phyloP scores from a whole-genome alignment of 2,329 filamentous ascomycete genomes.

The Sporothrix pseudoabietina region DNA sequence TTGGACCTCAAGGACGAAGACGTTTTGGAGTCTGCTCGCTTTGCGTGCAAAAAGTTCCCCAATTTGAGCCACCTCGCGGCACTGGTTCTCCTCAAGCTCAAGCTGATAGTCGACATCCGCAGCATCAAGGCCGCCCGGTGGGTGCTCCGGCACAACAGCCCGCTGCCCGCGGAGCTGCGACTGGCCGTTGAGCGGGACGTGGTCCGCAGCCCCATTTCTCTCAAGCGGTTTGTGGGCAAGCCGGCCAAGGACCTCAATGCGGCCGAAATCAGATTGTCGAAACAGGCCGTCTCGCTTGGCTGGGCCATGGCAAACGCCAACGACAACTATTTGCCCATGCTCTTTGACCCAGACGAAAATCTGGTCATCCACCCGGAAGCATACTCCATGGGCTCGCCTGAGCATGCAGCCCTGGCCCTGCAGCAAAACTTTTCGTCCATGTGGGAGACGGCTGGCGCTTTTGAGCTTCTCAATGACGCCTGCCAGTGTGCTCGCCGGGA shows the following conservation, averaged over 20 bases:
- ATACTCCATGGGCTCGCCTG: constrained; percentile 26
- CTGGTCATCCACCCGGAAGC: background rate
- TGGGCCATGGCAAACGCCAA: background rate
- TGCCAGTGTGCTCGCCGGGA: constrained; percentile 26
- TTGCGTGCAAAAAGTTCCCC: background rate
- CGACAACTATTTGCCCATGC: background rate
- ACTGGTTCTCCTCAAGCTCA: constrained; percentile 38
- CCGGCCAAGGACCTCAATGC: constrained; percentile 18
- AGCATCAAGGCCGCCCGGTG: constrained; percentile 36
- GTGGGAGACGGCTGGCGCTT: constrained; percentile 36
- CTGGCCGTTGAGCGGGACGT: constrained; percentile 34
- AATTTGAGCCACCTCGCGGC: constrained; percentile 28
- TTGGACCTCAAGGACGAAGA: constrained; percentile 46
- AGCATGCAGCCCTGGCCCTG: constrained; percentile 34
- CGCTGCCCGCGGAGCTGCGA: constrained; percentile 35
- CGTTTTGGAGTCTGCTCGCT: constrained; percentile 43
- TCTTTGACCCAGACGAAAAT: constrained; percentile 14
- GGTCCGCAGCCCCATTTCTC: constrained; percentile 37
- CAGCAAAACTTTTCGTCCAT: constrained; percentile 35
- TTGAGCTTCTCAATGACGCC: constrained; percentile 36
- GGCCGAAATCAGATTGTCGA: background rate
- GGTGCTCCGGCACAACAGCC: constrained; percentile 26
- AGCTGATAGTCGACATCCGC: constrained; percentile 39
- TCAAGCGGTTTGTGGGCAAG: constrained; percentile 27
- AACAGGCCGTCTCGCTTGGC: background rate